Evolutionary conservation across 2,329 filamentous ascomycete species (phyloP), one percentile per base, ranked within the genome.

Genomic region (Akanthomyces muscarius): DNA sequence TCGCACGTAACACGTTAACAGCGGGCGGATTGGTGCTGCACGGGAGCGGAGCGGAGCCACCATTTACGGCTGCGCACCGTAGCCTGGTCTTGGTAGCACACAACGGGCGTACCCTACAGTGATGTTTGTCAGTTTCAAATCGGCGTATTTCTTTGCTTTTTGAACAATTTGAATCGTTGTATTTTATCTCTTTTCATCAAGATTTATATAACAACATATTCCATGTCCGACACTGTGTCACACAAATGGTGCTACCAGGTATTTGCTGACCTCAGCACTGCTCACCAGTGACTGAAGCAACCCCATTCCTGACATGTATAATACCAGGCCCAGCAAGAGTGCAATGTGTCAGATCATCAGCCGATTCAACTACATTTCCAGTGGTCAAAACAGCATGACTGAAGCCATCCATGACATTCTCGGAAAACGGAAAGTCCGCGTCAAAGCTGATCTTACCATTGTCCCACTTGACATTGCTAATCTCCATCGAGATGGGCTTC

Each of bases 241-340:
- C 36, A 13, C 11, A 16, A 38, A 3, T 38, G 38, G 14, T 16
- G 13, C 14, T 16, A 16, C 4, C 28, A 41, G 16, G 3, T 10
- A 3, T 5, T 16, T 5, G 4, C 13, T 41, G 10, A 36, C 2
- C 38, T 16, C 16, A 41, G 38, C 38, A 16, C 14, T 16, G 4
- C 14, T 41, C 38, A 2, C 13, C 38, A 3, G 2, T 11, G 2
- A 18, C 23, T 11, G 21, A 16, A 11, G 4, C n/a, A 5, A 38
- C 44, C 0, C 41, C 23, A 23, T 50, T 23, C 16, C 3, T 16
- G 38, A 72, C 73, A 64, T 75, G 73, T n/a, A 75, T 74, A 28
- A 75, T 38, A 33, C 66, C 72, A 14, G 73, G 73, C 2, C 68
- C 73, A 23, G 73, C 73, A 1, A 75, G 65, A 3, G 73, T 71